Evolutionary conservation across 495 filamentous ascomycete species (phyloP).

Genomic region (Haplographium delicatum): DNA sequence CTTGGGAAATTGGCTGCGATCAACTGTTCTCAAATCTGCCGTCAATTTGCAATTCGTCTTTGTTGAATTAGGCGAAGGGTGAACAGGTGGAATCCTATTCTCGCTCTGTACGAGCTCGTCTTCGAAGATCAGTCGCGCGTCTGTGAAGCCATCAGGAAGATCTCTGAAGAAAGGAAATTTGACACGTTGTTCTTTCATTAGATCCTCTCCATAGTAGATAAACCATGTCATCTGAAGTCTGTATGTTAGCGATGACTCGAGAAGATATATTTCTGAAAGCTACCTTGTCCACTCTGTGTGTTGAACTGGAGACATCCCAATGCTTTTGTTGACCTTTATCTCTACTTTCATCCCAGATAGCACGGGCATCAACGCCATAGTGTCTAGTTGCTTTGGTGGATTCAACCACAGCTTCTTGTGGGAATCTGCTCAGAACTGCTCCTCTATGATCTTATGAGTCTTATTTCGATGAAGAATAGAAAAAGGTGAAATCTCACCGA

Average conservation of each 20-base stretch:
- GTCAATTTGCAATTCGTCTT: slow-evolving; percentile 1
- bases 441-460: slow-evolving; percentile 16
- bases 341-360: slow-evolving; percentile 5
- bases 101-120: slow-evolving; percentile 13
- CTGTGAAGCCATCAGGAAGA: slow-evolving; percentile 11
- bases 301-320: not conserved
- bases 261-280: too few relatives aligned
- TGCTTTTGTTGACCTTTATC: slow-evolving; percentile 20
- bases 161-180: slow-evolving; percentile 35
- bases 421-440: slow-evolving; percentile 32
- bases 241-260: not conserved
- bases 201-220: slow-evolving; percentile 36
- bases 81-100: not conserved
- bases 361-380: slow-evolving; percentile 35
- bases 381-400: slow-evolving; percentile 28
- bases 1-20: slow-evolving; percentile 5
- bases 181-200: slow-evolving; percentile 31
- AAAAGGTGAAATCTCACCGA: slow-evolving; percentile 27
- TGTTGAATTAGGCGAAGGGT: not conserved
- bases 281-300: too few relatives aligned
- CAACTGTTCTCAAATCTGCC: slow-evolving; percentile 13
- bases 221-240: slow-evolving; percentile 35
- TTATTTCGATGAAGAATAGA: slow-evolving; percentile 20
- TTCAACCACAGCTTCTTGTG: slow-evolving; percentile 19
- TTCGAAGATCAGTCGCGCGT: slow-evolving; percentile 12